Base-by-base conservation (phyloP, 192 early-diverging fungal genomes). In the Podila verticillata region DNA sequence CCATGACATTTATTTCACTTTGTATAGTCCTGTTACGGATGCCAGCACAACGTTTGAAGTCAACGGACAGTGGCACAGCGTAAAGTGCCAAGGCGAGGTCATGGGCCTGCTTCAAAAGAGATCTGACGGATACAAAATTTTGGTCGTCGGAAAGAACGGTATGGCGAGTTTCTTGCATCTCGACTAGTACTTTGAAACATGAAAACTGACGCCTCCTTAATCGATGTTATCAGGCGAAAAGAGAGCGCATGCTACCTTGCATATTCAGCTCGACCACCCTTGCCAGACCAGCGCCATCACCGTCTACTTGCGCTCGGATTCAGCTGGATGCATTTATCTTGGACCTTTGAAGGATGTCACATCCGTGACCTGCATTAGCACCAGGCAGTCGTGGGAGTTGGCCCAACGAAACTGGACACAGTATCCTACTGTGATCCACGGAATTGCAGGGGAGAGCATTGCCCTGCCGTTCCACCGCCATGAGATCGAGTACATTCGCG, bases 91-190 rank as follows among this genome's bases (percentile, higher is more conserved):
- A 10, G 77, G 77, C 26, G 70, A 68, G 48, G 22, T 80, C 24
- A n/a, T 80, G 63, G 62, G 66, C 3, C 32, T 72, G 8, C 64
- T 80, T 19, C 58, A 60, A 31, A 80, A 80, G 51, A n/a, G 34
- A 12, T 7, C 15, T 12, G 61, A 68, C 5, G 77, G 77, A 3
- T 85, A 85, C 51, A 75, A 57, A 48, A 30, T 83, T 39, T 66
- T 79, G 24, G 75, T 74, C 4, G 57, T 83, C 19, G 84, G 84
- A 24, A 83, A 75, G 49, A 85, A 85, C 54, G 77, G 63, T 64
- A 44, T 17, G 0, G 15, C 15, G 39, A 17, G 39, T 15, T 44
- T 2, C 39, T 44, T 44, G 13, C 39, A 12, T 15, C 0, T 44
- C 39, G 13, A 4, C 13, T 39, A 9, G 15, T 39, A 44, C 17